phyloP scores from a whole-genome alignment of 768 basidiomycete genomes.

The Tricholoma furcatifolium region DNA sequence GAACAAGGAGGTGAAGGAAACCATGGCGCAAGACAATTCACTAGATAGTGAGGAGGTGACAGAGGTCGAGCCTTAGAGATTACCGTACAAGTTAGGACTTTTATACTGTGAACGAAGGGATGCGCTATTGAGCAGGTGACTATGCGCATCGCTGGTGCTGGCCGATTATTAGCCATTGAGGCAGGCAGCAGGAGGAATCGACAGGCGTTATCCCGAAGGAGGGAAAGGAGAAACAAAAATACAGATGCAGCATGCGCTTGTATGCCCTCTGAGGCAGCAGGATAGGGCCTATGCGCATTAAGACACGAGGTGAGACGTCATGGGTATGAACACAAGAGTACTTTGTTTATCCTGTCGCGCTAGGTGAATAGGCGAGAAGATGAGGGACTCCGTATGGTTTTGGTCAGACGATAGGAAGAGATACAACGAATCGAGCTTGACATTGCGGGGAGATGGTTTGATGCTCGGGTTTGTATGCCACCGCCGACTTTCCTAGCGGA shows the following conservation, averaged over 20 bases:
- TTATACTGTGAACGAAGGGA: slow-evolving; percentile 5
- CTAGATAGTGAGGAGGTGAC: not conserved
- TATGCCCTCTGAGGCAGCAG: not conserved
- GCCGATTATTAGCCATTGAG: not conserved
- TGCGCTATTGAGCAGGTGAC: slow-evolving; percentile 7
- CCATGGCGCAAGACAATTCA: slow-evolving; percentile 11
- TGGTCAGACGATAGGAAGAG: slow-evolving; percentile 3
- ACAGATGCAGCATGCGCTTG: not conserved
- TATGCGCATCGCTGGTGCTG: not conserved
- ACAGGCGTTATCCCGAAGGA: not conserved
- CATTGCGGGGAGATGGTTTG: slow-evolving; percentile 8
- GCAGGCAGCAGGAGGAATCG: no score
- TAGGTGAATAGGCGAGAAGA: not conserved
- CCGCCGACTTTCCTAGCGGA: not conserved
- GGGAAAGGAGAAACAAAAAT: not conserved
- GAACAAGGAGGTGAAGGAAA: slow-evolving; percentile 13
- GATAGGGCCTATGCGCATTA: not conserved
- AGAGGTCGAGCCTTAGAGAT: not conserved
- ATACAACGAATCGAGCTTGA: not conserved
- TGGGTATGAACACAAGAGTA: slow-evolving; percentile 3
- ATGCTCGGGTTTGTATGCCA: slow-evolving; percentile 4
- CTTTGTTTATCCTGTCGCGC: not conserved
- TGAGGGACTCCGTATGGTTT: slow-evolving; percentile 2
- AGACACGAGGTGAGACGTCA: slow-evolving; percentile 10
- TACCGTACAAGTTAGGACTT: not conserved